Percentiles rank a stretch among this genome's conserved stretches.
phyloP scores from a whole-genome alignment of 495 filamentous ascomycete genomes.

The Annulohypoxylon nitens region DNA sequence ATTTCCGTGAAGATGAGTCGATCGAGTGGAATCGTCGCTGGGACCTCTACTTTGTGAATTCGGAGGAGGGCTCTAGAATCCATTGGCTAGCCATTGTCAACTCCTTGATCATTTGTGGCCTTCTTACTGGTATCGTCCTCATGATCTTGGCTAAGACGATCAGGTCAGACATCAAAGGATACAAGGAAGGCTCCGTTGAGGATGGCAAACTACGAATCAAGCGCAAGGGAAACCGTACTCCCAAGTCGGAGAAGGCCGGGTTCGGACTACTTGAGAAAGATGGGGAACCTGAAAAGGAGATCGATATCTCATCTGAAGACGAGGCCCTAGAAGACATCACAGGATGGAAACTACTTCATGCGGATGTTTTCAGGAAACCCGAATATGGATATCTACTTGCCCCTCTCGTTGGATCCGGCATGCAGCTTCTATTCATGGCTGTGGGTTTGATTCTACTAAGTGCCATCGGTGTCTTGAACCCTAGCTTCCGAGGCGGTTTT shows the following conservation, averaged over 20 bases:
- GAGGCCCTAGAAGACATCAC: constrained; percentile 86
- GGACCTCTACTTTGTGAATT: constrained; percentile 94
- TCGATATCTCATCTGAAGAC: constrained; percentile 77
- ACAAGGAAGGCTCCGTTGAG: constrained; percentile 73
- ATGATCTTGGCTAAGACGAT: constrained; percentile 89
- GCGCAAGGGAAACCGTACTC: constrained; percentile 57
- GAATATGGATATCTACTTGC: constrained; percentile 81
- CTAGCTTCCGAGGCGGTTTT: constrained; percentile 92
- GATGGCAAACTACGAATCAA: constrained; percentile 74
- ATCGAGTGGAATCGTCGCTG: constrained; percentile 90
- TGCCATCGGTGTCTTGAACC: constrained; percentile 87
- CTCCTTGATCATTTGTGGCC: constrained; percentile 85
- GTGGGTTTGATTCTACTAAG: constrained; percentile 82
- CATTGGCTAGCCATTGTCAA: constrained; percentile 96
- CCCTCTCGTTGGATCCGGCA: constrained; percentile 88
- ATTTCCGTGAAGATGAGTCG: constrained; percentile 85
- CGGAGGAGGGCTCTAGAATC: constrained; percentile 84
- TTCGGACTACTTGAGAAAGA: constrained; percentile 76
- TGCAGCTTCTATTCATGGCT: constrained; percentile 90
- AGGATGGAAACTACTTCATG: constrained; percentile 95
- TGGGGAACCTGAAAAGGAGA: constrained; percentile 65
- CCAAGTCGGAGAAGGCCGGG: constrained; percentile 65
- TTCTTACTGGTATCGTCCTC: constrained; percentile 85
- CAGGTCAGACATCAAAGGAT: constrained; percentile 81
- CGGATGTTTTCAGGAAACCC: constrained; percentile 90